phyloP scores from a whole-genome alignment of 2,329 filamentous ascomycete genomes.

The Cladophialophora bantiana region DNA sequence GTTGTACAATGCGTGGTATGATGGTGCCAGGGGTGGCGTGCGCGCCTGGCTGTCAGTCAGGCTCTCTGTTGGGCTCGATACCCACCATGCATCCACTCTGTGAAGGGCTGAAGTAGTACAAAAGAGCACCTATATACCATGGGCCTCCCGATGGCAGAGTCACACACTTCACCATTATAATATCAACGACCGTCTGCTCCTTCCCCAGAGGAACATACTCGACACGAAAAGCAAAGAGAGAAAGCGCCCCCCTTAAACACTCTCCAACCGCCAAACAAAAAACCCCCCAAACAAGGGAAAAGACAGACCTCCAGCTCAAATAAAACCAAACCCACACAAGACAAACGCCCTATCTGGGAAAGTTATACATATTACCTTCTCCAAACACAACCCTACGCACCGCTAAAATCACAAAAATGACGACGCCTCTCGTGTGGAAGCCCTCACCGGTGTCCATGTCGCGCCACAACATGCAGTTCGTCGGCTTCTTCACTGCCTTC shows the following conservation, averaged over 20 bases:
- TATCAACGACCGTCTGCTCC: background rate
- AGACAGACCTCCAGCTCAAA: background rate
- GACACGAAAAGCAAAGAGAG: background rate
- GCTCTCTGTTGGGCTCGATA: too few species aligned
- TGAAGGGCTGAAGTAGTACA: too few species aligned
- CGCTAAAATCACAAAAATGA: conserved; percentile 7
- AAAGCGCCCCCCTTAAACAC: too few species aligned
- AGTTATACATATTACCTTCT: background rate
- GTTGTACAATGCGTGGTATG: too few species aligned
- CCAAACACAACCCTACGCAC: background rate
- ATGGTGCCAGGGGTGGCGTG: too few species aligned
- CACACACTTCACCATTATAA: background rate
- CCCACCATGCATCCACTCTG: too few species aligned
- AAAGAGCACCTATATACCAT: too few species aligned
- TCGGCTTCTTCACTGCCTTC: conserved; percentile 24
- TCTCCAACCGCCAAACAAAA: background rate
- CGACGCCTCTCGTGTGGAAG: conserved; percentile 13
- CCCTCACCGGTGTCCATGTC: conserved; percentile 13
- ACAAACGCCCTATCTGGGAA: too few species aligned
- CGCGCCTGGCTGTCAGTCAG: too few species aligned
- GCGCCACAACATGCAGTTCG: conserved; percentile 12
- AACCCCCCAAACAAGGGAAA: background rate
- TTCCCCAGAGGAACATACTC: background rate
- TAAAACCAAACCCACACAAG: background rate
- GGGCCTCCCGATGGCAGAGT: too few species aligned